These are phyloP conservation scores for Echria macrotheca DNA, from an alignment of 495 filamentous ascomycete species.

Conservation along the genomic window DNA sequence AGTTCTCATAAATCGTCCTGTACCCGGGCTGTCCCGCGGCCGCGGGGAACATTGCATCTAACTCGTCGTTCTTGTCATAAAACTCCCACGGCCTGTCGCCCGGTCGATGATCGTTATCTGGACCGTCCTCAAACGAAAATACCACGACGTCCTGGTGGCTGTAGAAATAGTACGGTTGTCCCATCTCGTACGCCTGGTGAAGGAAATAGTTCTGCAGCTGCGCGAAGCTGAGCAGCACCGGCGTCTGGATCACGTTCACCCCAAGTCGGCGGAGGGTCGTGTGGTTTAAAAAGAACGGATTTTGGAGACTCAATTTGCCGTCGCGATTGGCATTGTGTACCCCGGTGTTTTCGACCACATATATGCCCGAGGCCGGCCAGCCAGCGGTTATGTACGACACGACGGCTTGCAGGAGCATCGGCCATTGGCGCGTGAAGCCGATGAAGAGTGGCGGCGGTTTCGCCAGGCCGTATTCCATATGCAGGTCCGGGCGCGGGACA, in stretches of 20 bases:
- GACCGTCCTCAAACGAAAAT: constrained; percentile 47
- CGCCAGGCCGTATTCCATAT: constrained; percentile 32
- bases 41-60: constrained; percentile 28
- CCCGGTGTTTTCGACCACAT: constrained; percentile 60
- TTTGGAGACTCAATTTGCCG: constrained; percentile 49
- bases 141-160: constrained; percentile 53
- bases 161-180: constrained; percentile 57
- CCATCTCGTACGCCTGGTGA: constrained; percentile 47
- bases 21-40: constrained; percentile 36
- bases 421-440: constrained; percentile 56
- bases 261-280: constrained; percentile 45
- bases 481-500: constrained; percentile 26
- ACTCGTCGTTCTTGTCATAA: constrained; percentile 31
- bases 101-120: constrained; percentile 24
- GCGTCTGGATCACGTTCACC: constrained; percentile 53
- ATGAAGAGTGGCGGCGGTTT: constrained; percentile 49
- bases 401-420: constrained; percentile 54
- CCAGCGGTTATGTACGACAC: constrained; percentile 56
- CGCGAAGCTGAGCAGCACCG: constrained; percentile 54
- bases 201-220: constrained; percentile 62
- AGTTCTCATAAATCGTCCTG: constrained; percentile 46
- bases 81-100: constrained; percentile 27
- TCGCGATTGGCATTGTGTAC: constrained; percentile 50
- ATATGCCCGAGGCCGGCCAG: constrained; percentile 57
- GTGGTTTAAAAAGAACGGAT: constrained; percentile 60